Conservation (phyloP, 2,329 filamentous ascomycete species). For the Chrysoporthe puriensis region DNA sequence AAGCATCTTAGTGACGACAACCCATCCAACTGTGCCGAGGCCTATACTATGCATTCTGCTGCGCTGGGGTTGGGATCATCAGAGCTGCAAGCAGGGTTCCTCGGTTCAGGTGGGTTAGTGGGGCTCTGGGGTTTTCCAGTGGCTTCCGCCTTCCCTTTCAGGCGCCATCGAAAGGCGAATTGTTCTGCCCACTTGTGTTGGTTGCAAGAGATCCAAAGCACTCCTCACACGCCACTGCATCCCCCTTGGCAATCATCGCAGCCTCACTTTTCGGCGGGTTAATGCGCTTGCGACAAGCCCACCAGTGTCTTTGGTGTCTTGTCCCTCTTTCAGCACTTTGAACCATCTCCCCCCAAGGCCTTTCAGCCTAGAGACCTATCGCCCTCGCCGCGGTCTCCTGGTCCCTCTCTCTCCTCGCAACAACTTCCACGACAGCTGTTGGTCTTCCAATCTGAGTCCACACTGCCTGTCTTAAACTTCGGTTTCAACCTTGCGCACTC, state of each 20-base stretch:
- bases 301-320: background rate
- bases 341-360: background rate
- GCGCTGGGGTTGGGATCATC: conserved; percentile 11
- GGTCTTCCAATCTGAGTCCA: background rate
- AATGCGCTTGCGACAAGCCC: conserved; percentile 21
- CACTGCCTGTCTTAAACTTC: background rate
- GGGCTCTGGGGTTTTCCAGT: background rate
- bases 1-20: background rate
- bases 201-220: background rate
- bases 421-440: background rate
- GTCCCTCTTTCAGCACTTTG: conserved; percentile 2
- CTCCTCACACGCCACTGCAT: conserved; percentile 5
- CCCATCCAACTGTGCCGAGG: conserved; percentile 13
- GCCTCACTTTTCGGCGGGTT: conserved; percentile 26
- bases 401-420: background rate
- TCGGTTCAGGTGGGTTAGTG: conserved; percentile 3
- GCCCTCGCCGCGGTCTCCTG: background rate
- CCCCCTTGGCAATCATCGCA: conserved; percentile 2
- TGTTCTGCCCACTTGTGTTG: conserved; percentile 12
- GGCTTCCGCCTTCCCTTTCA: conserved; percentile 23
- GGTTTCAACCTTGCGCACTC: background rate
- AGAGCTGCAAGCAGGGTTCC: conserved; percentile 10
- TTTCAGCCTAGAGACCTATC: background rate
- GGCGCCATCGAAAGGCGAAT: background rate
- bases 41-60: background rate